Evolutionary conservation across 768 basidiomycete genomes (phyloP), one percentile per base, ranked within the genome.

Genomic region (Naganishia vishniacii): DNA sequence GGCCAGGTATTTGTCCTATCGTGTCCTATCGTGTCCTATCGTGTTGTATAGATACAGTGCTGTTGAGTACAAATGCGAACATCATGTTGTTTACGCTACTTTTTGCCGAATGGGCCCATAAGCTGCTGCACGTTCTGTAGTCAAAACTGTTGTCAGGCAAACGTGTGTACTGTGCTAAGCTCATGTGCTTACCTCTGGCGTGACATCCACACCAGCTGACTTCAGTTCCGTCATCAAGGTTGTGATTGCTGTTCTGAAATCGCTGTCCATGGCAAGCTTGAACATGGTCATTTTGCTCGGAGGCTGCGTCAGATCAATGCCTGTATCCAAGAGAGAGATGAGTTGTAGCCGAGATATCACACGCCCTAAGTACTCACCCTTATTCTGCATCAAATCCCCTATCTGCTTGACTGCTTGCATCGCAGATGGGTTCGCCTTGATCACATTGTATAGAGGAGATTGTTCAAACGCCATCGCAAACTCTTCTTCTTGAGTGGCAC

Each of bases 151-250:
- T 9, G 9, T 44, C n/a, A n/a, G 9, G 5, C 18, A 20, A 18
- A 11, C 18, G n/a, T n/a, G 42, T 8, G 7, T 12, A 18, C 42
- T 44, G 11, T 18, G 11, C 9, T 18, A 5, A 37, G 34, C 34
- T 15, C 8, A 7, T 5, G n/a, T 8, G 56, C 69, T 62, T 13
- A 70, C 69, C 59, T 65, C 46, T 11, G 70, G 70, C 41, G 67
- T 71, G 15, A 71, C 62, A 51, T 74, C 73, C 6, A 74, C 68
- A 20, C 73, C 73, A 16, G 73, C 73, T 32, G 71, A 62, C 44
- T 70, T 68, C 49, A 74, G 45, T 60, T 74, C 69, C 11, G 59
- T 44, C 67, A 72, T 70, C 3, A 74, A 71, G 37, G 65, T 72
- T 45, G 49, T 61, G 9, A 67, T 68, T 0, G 73, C 73, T 26